Evolutionary conservation across 202 grass and related monocot species (phyloP), one percentile per base, ranked within the genome.

Genomic region (Eragrostis tef): DNA sequence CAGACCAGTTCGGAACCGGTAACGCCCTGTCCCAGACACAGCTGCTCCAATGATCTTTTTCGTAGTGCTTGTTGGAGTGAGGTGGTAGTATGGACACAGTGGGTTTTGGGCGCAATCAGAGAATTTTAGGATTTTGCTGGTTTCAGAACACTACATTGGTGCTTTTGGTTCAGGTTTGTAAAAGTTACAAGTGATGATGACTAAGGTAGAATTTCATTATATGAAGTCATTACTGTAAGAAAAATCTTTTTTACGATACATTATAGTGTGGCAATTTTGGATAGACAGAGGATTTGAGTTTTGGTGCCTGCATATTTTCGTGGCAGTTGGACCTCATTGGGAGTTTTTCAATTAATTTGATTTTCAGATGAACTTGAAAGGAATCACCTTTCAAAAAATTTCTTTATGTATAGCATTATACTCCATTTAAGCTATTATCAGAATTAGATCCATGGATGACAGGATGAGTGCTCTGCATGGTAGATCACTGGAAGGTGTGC

Each of bases 1-100:
- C 65, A 43, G 26, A 48, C 41, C 0, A 20, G 43, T 52, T 57
- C 72, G 17, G 62, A 78, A 69, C 27, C 59, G 85, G 88, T 87
- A 25, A 73, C n/a, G 12, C 10, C 76, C 53, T 79, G 41, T 64
- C 31, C 20, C 21, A 36, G 29, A 21, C n/a, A 61, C 59, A 25
- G 50, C 3, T 25, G n/a, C 2, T 2, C 13, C 20, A 15, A 31
- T 19, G 11, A 34, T n/a, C 51, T 64, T 71, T 1, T 74, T 41
- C 6, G 27, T 10, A 15, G 45, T 69, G 25, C 46, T 61, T 16
- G 43, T 49, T 47, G 12, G 12, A 51, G 17, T 31, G 11, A 17
- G 53, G 14, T 14, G 13, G 21, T 73, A 51, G 39, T 59, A 11
- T 42, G 63, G 56, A 53, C 49, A 24, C 59, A 11, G 6, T n/a